These are phyloP conservation scores for Erysimum cheiri DNA, from an alignment of 441 rosid genomes.

Conservation along the genomic window DNA sequence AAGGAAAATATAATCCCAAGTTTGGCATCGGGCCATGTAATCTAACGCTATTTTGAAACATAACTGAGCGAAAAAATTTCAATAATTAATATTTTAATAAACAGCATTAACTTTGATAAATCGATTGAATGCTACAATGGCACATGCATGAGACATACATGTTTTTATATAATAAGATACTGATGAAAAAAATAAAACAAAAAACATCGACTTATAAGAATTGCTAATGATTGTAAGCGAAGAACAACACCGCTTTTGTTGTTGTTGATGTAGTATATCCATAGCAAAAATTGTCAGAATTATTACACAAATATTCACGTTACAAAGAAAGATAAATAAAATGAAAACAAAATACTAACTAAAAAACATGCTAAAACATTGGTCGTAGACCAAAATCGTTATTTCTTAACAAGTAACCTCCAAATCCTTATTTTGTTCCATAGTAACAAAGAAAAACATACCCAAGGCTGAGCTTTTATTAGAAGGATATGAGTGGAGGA, in stretches of 20 bases:
- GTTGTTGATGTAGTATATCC: constrained; percentile 1
- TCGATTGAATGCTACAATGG: constrained; percentile 9
- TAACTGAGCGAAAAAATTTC: background rate
- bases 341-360: background rate
- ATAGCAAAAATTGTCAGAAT: constrained; percentile 29
- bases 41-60: constrained; percentile 22
- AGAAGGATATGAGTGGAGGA: constrained; percentile 12
- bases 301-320: constrained; percentile 7
- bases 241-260: constrained; percentile 2
- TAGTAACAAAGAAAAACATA: background rate
- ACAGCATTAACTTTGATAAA: background rate
- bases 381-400: constrained; percentile 12
- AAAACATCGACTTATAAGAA: background rate
- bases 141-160: background rate
- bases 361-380: constrained; percentile 14
- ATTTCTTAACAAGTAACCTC: constrained; percentile 23
- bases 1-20: constrained; percentile 9
- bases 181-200: background rate
- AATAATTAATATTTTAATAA: background rate
- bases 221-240: constrained; percentile 19
- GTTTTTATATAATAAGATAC: background rate
- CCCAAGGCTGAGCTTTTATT: constrained; percentile 25
- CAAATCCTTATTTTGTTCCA: constrained; percentile 19
- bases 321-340: background rate
- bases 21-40: constrained; percentile 32